Conservation (phyloP, 805 yeast genomes). For the Wickerhamiella australiensis region DNA sequence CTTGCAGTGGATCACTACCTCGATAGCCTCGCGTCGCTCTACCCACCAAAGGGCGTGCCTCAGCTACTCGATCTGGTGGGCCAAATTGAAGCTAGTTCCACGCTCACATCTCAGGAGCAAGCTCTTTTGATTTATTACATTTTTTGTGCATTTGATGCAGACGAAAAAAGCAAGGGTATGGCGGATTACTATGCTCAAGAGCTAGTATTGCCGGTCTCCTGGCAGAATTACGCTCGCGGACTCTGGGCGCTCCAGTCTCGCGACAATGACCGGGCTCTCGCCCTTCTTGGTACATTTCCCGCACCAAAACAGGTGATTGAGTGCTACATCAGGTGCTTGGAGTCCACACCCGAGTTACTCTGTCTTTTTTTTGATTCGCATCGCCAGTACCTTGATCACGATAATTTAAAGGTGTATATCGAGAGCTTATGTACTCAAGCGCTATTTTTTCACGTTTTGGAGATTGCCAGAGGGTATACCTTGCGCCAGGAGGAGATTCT, state of each 20-base stretch:
- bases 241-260: constrained; percentile 10
- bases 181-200: constrained; percentile 10
- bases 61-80: background rate
- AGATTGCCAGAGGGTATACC: background rate
- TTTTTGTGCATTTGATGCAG: background rate
- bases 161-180: background rate
- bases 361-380: constrained; percentile 9
- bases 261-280: background rate
- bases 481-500: constrained; percentile 6
- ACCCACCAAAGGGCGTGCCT: background rate
- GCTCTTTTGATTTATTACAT: background rate
- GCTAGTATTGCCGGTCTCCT: constrained; percentile 4
- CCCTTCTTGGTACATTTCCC: background rate
- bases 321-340: constrained; percentile 1
- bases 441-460: constrained; percentile 1
- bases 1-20: constrained; percentile 6
- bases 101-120: constrained; percentile 2
- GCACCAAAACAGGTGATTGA: constrained; percentile 6
- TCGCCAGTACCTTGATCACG: constrained; percentile 8
- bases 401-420: background rate
- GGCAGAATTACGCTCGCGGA: constrained; percentile 9
- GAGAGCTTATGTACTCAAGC: constrained; percentile 1
- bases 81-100: background rate
- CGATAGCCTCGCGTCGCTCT: background rate
- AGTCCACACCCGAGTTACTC: constrained; percentile 4